phyloP scores from a whole-genome alignment of 768 basidiomycete genomes.

The Leccinellum rugosiceps region DNA sequence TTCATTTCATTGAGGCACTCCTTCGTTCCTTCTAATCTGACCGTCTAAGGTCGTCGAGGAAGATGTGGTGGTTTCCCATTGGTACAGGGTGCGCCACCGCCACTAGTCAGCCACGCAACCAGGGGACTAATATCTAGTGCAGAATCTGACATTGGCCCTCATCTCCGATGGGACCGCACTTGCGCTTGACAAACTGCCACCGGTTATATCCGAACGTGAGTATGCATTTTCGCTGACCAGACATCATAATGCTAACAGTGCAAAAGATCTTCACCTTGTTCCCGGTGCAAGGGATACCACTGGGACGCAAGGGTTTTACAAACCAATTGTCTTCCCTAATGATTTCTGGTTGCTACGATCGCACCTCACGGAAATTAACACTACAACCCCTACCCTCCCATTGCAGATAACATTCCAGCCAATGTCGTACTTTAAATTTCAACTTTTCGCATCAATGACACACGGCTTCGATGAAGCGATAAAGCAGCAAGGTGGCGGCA shows the following conservation, averaged over 20 bases:
- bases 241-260: slow-evolving; percentile 8
- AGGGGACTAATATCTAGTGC: slow-evolving; percentile 8
- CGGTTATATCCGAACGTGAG: slow-evolving; percentile 62
- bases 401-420: slow-evolving; percentile 82
- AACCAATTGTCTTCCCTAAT: slow-evolving; percentile 88
- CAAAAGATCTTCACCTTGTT: slow-evolving; percentile 61
- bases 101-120: neutral
- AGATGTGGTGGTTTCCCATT: slow-evolving; percentile 76
- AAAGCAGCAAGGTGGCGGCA: slow-evolving; percentile 64
- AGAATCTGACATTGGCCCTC: slow-evolving; percentile 88
- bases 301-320: slow-evolving; percentile 69
- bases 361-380: slow-evolving; percentile 81
- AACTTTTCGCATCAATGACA: slow-evolving; percentile 80
- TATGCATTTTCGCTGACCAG: slow-evolving; percentile 10
- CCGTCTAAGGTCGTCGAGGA: slow-evolving; percentile 33
- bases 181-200: slow-evolving; percentile 52
- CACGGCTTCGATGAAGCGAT: slow-evolving; percentile 84
- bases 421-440: slow-evolving; percentile 84
- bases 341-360: slow-evolving; percentile 92
- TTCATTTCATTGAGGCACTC: slow-evolving; percentile 1
- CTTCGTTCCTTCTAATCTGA: slow-evolving; percentile 11
- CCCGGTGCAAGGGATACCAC: slow-evolving; percentile 58
- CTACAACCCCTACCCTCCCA: slow-evolving; percentile 74
- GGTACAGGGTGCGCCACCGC: slow-evolving; percentile 58
- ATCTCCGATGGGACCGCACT: slow-evolving; percentile 66